These are phyloP conservation scores for Fimicolochytrium jonesii DNA, from an alignment of 192 early-diverging fungal species.

Conservation along the genomic window DNA sequence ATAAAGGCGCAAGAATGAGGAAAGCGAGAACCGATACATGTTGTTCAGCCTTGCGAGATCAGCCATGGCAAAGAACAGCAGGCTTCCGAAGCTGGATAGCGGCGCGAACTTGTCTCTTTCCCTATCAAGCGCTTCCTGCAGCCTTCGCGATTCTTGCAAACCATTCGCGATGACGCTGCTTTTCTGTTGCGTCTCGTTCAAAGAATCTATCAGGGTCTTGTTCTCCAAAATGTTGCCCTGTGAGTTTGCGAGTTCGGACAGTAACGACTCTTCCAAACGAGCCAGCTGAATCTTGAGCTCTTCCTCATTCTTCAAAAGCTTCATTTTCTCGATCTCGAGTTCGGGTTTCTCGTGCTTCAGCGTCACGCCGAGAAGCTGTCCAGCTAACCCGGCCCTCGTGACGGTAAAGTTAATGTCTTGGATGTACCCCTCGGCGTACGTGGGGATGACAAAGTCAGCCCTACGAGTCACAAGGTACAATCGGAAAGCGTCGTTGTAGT, in stretches of 20 bases:
- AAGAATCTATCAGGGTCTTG: slow-evolving; percentile 39
- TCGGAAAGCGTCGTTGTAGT: slow-evolving; percentile 55
- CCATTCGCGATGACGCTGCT: slow-evolving; percentile 42
- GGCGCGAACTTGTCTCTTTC: slow-evolving; percentile 52
- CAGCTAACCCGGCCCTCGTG: slow-evolving; percentile 49
- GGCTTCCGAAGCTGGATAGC: slow-evolving; percentile 44
- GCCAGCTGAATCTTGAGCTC: slow-evolving; percentile 51
- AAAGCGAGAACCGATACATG: slow-evolving; percentile 56
- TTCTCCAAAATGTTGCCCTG: slow-evolving; percentile 64
- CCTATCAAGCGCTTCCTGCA: slow-evolving; percentile 48
- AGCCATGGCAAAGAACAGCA: slow-evolving; percentile 48
- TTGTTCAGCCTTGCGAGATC: slow-evolving; percentile 49
- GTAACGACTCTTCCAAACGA: slow-evolving; percentile 47
- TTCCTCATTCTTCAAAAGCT: slow-evolving; percentile 50
- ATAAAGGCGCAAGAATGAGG: slow-evolving; percentile 47
- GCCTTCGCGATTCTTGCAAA: slow-evolving; percentile 41
- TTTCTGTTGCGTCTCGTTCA: slow-evolving; percentile 58
- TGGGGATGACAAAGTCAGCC: slow-evolving; percentile 36
- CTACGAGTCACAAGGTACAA: slow-evolving; percentile 44
- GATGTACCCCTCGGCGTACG: slow-evolving; percentile 35
- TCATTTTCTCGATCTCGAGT: slow-evolving; percentile 47
- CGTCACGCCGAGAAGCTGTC: slow-evolving; percentile 51
- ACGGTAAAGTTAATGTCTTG: slow-evolving; percentile 55
- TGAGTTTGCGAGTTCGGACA: slow-evolving; percentile 50
- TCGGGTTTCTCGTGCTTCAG: slow-evolving; percentile 54